A percentile compares a stretch with the other conserved stretches of the same genome.
These are phyloP conservation scores for Didymosphaeria variabile DNA, from an alignment of 2,329 filamentous ascomycete species.

Conservation along the genomic window DNA sequence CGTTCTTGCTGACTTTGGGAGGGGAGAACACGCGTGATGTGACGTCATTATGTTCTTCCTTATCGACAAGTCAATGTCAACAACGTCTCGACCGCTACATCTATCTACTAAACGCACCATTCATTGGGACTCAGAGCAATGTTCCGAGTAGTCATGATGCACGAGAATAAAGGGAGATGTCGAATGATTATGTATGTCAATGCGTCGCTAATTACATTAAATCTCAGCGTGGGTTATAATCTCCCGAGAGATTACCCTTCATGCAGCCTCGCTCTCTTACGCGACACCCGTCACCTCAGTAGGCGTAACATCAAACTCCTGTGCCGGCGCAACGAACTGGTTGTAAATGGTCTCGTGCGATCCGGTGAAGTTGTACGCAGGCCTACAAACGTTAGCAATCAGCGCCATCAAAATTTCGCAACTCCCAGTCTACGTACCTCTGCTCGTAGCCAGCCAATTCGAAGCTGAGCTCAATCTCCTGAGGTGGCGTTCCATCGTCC, in stretches of 20 bases:
- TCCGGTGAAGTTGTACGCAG: conserved; percentile 30
- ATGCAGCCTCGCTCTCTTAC: not conserved
- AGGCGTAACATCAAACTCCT: conserved; percentile 26
- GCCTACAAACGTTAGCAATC: conserved; percentile 12
- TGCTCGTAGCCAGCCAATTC: conserved; percentile 18
- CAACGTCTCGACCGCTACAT: too few species aligned
- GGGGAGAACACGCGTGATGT: not conserved
- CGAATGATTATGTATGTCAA: not conserved
- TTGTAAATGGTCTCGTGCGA: conserved; percentile 27
- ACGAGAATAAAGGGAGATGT: not conserved
- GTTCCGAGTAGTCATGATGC: not conserved
- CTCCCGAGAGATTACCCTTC: not conserved
- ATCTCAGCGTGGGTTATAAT: not conserved
- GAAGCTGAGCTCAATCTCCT: conserved; percentile 26
- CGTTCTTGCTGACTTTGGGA: too few species aligned
- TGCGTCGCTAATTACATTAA: not conserved
- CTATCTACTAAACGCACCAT: too few species aligned
- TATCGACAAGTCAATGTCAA: too few species aligned
- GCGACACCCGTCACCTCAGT: conserved; percentile 24
- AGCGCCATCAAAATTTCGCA: not conserved
- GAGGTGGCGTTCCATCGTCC: conserved; percentile 13
- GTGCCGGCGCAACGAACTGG: conserved; percentile 22
- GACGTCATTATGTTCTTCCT: not conserved
- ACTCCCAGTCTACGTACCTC: conserved; percentile 12
- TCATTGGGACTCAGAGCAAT: too few species aligned